Conservation (phyloP, 2,329 filamentous ascomycete genomes). For the Hymenoscyphus infarciens region DNA sequence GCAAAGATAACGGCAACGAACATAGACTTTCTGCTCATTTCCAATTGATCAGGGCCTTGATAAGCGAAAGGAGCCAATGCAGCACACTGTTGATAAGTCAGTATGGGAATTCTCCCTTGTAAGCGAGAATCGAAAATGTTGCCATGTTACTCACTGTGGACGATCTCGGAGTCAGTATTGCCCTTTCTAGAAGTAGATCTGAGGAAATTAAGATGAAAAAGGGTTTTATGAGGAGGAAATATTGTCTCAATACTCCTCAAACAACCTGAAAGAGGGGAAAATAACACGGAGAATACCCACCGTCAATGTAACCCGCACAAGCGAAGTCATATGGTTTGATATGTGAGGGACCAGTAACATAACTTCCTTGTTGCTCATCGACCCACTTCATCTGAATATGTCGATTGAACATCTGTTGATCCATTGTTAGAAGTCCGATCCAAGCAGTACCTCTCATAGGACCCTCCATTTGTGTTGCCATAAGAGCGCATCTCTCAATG, state of each 20-base stretch:
- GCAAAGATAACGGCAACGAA: constrained; percentile 6
- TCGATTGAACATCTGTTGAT: not conserved
- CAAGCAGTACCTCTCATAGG: not conserved
- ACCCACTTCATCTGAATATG: constrained; percentile 2
- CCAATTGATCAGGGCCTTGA: not conserved
- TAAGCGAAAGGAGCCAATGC: not conserved
- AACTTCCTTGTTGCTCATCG: not conserved
- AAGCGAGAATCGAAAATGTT: not conserved
- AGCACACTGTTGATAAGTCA: not conserved
- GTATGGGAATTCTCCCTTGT: not conserved
- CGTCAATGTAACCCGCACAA: not conserved
- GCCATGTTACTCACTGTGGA: not conserved
- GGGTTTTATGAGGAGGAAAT: no score
- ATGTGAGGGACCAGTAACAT: not conserved
- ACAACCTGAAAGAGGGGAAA: no score
- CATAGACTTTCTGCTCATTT: not conserved
- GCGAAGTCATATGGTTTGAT: not conserved
- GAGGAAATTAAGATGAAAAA: no score
- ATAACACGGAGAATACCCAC: no score
- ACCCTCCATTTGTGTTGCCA: not conserved
- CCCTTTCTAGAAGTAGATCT: no score
- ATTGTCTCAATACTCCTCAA: no score
- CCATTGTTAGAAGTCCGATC: not conserved
- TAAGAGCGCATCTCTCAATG: not conserved
- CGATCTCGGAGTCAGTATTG: no score